Evolutionary conservation across 1,284 basidiomycete genomes (phyloP), one percentile per base, ranked within the genome.

Genomic region (Rhodotorula glutinis): DNA sequence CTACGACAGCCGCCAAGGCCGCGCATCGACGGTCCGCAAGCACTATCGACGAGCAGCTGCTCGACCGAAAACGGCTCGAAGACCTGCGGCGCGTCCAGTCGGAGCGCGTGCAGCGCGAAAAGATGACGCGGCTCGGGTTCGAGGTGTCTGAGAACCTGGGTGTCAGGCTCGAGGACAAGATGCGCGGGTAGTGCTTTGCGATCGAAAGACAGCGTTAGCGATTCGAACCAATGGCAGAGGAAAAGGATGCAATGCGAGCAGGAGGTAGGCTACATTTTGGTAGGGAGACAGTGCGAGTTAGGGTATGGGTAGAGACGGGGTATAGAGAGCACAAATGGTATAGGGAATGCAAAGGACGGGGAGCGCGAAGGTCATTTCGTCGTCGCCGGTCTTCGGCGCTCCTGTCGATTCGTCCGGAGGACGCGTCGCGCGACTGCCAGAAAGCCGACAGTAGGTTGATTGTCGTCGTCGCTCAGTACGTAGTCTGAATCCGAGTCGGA

Each of bases 41-140:
- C 79, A 81, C 43, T 86, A 40, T 89, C 73, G 76, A 83, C 41
- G 88, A 92, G 21, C 86, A 85, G 40, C 89, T 87, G 74, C 83
- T 92, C 75, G 87, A 81, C 71, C 85, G 85, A 72, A 88, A 90
- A 55, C 88, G 92, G 76, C 80, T 94, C 38, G 81, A 86, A 80
- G 90, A 91, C 69, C 79, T 95, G 57, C 82, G 91, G 27, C 84
- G 82, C 70, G 87, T 94, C 2, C 90, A 93, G 78, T 84, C 87
- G 69, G 90, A 93, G 76, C 84, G 91, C 43, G 81, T 86, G 25
- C 87, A 91, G 83, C 87, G 89, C 55, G 86, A 87, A 21, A 88
- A 88, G 78, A 90, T 90, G 88, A 90, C 90, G 76, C 79, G 86
- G 38, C 77, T 91, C 30, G 90, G 90, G 0, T 88, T 91, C 87